These are phyloP conservation scores for Fusarium gaditjirri DNA, from an alignment of 2,329 filamentous ascomycete species.

Conservation along the genomic window DNA sequence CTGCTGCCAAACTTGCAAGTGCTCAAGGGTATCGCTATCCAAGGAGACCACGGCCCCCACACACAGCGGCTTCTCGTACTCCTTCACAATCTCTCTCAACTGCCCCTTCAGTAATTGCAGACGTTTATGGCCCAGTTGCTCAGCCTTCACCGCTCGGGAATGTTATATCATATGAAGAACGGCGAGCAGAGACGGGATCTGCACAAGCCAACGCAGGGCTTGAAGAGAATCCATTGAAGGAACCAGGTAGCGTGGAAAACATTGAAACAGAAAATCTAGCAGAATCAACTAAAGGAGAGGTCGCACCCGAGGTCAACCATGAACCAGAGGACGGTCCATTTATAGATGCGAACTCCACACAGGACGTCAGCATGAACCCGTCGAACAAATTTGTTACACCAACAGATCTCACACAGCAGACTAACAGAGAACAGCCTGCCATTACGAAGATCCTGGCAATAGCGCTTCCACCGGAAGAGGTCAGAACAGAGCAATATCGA, in stretches of 20 bases:
- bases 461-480: constrained; percentile 53
- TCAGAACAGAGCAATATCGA: constrained; percentile 69
- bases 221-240: constrained; percentile 10
- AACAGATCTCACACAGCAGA: not conserved
- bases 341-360: not conserved
- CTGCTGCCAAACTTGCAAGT: constrained; percentile 66
- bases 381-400: not conserved
- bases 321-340: not conserved
- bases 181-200: not conserved
- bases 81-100: constrained; percentile 1
- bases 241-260: not conserved
- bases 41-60: constrained; percentile 55
- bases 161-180: not conserved
- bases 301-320: not conserved
- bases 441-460: constrained; percentile 30
- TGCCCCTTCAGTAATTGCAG: not conserved
- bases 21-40: constrained; percentile 64
- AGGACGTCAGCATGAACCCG: not conserved
- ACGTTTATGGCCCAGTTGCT: not conserved
- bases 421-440: not conserved
- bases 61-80: constrained; percentile 22
- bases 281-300: not conserved
- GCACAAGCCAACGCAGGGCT: not conserved
- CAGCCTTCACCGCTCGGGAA: constrained; percentile 3
- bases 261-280: not conserved